Base-by-base conservation (phyloP, 1,284 basidiomycete genomes). In the Cryptococcus jaspeensis region DNA sequence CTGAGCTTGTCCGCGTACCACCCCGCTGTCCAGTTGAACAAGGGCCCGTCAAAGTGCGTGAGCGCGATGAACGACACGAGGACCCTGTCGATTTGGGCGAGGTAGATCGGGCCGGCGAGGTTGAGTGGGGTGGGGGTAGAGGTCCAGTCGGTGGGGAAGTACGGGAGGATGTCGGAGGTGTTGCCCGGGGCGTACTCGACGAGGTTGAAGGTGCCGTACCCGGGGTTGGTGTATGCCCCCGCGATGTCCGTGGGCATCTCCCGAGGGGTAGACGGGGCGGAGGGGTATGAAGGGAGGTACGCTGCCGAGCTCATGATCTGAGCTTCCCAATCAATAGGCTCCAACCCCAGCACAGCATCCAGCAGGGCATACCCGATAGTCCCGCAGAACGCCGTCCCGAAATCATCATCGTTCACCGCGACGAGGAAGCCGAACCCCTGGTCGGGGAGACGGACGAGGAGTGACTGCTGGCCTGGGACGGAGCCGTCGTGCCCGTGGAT, bases 321-420 rank as follows among this genome's bases (percentile, higher is more conserved):
- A 12, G 36, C 23, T 20, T 62, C 62, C 67, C 67, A 71, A 47
- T 69, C 61, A 20, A 69, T 53, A 11, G 48, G 48, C 1, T 58
- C 60, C 25, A 67, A 38, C 2, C 61, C 60, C 4, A 70, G 48
- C 2, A 69, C 11, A 20, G 52, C 52, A 45, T 70, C 70, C 32
- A 69, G 8, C 15, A 69, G 53, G 11, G 41, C 47, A 42, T 56
- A 61, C 13, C 44, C 56, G 22, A 69, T 43, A 7, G 56, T 51
- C 15, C 57, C 50, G 7, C 59, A 25, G 6, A 67, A 25, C 9
- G 35, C 32, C 2, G 44, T 20, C 1, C 69, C 71, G 38, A 63
- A 62, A 5, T 60, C 54, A 9, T 69, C 59, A 41, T 70, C 66
- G 52, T 73, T 71, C 38, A 56, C 40, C 22, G 63, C 62, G 25